Percentiles rank a stretch among this genome's conserved stretches.
Evolutionary conservation across 225 moss, liverwort and hornwort species (phyloP).

Genomic region (Pleurozium schreberi): DNA sequence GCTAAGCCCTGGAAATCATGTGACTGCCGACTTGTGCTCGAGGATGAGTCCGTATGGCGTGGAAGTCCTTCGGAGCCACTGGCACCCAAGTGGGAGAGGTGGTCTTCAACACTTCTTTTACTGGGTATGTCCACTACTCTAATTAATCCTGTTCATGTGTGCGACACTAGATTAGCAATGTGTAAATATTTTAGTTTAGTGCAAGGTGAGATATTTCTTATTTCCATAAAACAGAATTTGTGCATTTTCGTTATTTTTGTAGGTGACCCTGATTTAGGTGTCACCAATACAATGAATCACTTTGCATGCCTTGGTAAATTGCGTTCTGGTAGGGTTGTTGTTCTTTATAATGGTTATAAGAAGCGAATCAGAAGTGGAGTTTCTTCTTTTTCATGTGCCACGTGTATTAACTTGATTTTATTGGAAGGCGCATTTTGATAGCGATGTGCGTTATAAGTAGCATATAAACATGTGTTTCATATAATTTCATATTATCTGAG

Average conservation of each 20-base stretch:
- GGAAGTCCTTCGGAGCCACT: slow-evolving; percentile 80
- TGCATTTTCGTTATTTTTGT: not conserved
- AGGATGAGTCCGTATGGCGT: slow-evolving; percentile 89
- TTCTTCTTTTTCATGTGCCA: too few relatives aligned
- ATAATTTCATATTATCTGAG: not conserved
- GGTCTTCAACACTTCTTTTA: slow-evolving; percentile 96
- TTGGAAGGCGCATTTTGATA: not conserved
- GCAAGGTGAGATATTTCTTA: not conserved
- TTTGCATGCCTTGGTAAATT: not conserved
- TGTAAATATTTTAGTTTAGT: not conserved
- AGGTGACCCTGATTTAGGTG: not conserved
- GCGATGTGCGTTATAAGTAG: not conserved
- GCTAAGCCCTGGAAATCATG: too few relatives aligned
- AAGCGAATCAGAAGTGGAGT: not conserved
- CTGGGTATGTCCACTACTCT: slow-evolving; percentile 42
- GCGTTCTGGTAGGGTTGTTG: not conserved
- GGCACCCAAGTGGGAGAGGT: slow-evolving; percentile 97
- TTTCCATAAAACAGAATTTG: not conserved
- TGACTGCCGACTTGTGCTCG: slow-evolving; percentile 76
- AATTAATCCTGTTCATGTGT: not conserved
- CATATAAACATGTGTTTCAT: not conserved
- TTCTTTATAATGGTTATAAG: not conserved
- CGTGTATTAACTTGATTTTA: not conserved
- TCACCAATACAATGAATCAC: not conserved
- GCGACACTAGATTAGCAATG: not conserved